Evolutionary conservation across 2,329 filamentous ascomycete genomes (phyloP).

Genomic region (Phaeophleospora eucalypticola): DNA sequence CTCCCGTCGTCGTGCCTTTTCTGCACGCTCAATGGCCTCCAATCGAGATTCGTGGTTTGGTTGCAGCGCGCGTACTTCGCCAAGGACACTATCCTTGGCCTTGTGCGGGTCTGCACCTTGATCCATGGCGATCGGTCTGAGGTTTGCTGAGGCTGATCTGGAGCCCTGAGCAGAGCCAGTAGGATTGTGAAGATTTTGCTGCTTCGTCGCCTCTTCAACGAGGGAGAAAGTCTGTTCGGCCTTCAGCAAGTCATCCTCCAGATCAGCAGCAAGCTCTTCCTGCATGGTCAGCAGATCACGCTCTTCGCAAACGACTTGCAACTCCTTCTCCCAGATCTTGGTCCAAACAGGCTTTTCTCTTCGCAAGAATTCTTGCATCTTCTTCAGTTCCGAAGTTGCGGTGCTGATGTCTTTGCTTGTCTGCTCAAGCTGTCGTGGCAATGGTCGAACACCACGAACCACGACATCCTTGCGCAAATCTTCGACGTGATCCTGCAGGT

Average conservation of each 20-base stretch:
- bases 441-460: conserved; percentile 80
- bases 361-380: conserved; percentile 87
- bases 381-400: conserved; percentile 82
- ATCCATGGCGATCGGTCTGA: conserved; percentile 41
- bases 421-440: conserved; percentile 82
- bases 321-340: conserved; percentile 98
- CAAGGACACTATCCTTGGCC: conserved; percentile 86
- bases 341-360: conserved; percentile 96
- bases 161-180: conserved; percentile 19
- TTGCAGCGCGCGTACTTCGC: conserved; percentile 86
- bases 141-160: conserved; percentile 23
- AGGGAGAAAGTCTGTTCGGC: conserved; percentile 88
- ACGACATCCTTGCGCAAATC: conserved; percentile 97
- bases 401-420: conserved; percentile 83
- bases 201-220: conserved; percentile 96
- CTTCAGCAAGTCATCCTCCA: conserved; percentile 93
- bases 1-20: conserved; percentile 85
- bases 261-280: conserved; percentile 87
- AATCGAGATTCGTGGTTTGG: conserved; percentile 91
- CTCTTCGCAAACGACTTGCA: conserved; percentile 93
- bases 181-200: conserved; percentile 74
- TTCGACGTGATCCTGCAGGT: conserved; percentile 94
- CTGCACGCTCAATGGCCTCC: conserved; percentile 95
- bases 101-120: conserved; percentile 64
- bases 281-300: conserved; percentile 92